phyloP scores from a whole-genome alignment of 257 asterid species.

The Solanum pennellii region DNA sequence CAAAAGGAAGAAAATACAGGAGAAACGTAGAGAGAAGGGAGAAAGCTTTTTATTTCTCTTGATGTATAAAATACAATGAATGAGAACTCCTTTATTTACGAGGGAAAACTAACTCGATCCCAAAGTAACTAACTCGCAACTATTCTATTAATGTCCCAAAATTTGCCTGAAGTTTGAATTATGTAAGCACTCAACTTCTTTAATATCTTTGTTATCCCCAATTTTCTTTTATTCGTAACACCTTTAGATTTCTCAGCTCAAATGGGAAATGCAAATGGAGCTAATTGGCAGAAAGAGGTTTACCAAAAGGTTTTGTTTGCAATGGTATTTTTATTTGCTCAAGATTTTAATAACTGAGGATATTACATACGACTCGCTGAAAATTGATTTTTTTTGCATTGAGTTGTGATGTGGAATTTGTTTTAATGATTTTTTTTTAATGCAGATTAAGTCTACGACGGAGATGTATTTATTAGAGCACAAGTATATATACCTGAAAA shows the following conservation, averaged over 20 bases:
- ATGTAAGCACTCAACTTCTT: background rate
- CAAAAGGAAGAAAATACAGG: background rate
- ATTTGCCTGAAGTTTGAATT: background rate
- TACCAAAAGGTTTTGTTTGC: conserved; percentile 46
- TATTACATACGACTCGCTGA: background rate
- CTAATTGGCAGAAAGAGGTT: conserved; percentile 82
- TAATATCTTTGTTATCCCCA: background rate
- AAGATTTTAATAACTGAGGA: background rate
- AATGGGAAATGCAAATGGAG: conserved; percentile 49
- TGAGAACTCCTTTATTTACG: background rate
- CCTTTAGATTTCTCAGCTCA: conserved; percentile 68
- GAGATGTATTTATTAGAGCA: conserved; percentile 54
- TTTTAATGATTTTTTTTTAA: background rate
- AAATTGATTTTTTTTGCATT: background rate
- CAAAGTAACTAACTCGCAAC: too few relatives aligned
- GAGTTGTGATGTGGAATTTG: background rate
- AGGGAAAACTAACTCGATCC: background rate
- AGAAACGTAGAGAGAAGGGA: background rate
- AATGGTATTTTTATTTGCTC: background rate
- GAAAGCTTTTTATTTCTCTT: background rate
- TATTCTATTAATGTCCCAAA: background rate
- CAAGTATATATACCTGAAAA: conserved; percentile 52
- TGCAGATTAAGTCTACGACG: conserved; percentile 79
- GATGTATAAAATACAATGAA: background rate
- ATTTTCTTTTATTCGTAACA: conserved; percentile 16